Evolutionary conservation across 352 stramenopile genomes (phyloP).

Genomic region (Phytophthora nicotianae): DNA sequence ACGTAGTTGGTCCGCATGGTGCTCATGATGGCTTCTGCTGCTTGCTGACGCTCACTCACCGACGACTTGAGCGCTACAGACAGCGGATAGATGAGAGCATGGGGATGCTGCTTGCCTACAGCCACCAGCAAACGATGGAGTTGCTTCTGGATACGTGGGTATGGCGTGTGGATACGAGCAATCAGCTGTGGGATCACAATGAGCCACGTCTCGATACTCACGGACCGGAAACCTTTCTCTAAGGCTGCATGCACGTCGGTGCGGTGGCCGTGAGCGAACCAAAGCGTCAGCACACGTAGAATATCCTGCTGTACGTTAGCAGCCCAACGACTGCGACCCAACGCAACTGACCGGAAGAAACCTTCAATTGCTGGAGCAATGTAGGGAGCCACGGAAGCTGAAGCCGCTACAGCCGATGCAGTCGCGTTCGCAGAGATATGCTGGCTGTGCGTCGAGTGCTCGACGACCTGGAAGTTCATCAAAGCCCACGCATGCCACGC

Average conservation of each 20-base stretch:
- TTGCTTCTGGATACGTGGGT: constrained; percentile 68
- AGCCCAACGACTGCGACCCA: constrained; percentile 95
- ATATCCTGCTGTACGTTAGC: constrained; percentile 98
- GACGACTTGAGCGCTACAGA: constrained; percentile 97
- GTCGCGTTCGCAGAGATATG: constrained; percentile 41
- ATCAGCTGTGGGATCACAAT: constrained; percentile 98
- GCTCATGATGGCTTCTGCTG: constrained; percentile 96
- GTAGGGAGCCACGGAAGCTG: constrained; percentile 47
- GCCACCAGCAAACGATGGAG: constrained; percentile 90
- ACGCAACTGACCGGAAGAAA: constrained; percentile 96
- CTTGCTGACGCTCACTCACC: constrained; percentile 83
- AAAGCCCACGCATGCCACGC: constrained; percentile 98
- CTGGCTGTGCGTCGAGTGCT: constrained; percentile 78
- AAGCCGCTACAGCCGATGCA: constrained; percentile 24
- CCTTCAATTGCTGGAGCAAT: constrained; percentile 81
- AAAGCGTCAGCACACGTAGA: constrained; percentile 97
- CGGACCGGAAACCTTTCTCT: constrained; percentile 85
- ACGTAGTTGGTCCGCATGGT: constrained; percentile 94
- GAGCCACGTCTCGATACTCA: constrained; percentile 98
- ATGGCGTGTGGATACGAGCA: constrained; percentile 83
- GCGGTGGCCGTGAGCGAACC: constrained; percentile 96
- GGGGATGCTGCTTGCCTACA: constrained; percentile 94
- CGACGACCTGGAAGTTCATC: constrained; percentile 96
- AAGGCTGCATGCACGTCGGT: constrained; percentile 87
- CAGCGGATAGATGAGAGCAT: constrained; percentile 98